Evolutionary conservation across 495 filamentous ascomycete genomes (phyloP).

Genomic region (Articulospora tetracladia): DNA sequence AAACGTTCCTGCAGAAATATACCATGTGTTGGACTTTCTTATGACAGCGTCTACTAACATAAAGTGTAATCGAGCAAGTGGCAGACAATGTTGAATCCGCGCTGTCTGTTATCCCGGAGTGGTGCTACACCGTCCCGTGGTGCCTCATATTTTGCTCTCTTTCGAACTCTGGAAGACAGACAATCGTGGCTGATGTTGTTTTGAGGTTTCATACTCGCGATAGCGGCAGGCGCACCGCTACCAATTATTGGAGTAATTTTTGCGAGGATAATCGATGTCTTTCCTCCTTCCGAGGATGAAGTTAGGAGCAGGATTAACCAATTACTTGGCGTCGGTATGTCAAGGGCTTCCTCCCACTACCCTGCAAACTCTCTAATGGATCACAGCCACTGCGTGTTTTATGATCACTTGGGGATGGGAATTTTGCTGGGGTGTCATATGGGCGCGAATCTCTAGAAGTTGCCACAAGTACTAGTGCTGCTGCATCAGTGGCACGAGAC

Average conservation of each 20-base stretch:
- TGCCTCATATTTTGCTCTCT: conserved; percentile 20
- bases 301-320: conserved; percentile 10
- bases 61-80: not conserved
- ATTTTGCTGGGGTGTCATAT: conserved; percentile 58
- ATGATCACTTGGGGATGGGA: conserved; percentile 54
- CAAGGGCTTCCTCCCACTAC: conserved; percentile 20
- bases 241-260: conserved; percentile 66
- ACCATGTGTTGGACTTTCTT: too few species aligned
- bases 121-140: not conserved
- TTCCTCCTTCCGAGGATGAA: conserved; percentile 49
- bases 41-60: too few species aligned
- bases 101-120: not conserved
- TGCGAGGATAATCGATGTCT: conserved; percentile 61
- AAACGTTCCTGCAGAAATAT: too few species aligned
- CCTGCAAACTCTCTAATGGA: not conserved
- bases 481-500: conserved; percentile 43
- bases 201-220: conserved; percentile 46
- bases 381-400: conserved; percentile 56
- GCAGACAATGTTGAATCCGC: conserved; percentile 1
- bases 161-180: conserved; percentile 15
- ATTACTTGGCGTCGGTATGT: conserved; percentile 22
- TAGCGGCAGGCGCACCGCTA: conserved; percentile 63
- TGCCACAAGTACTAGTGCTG: conserved; percentile 45
- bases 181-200: conserved; percentile 37
- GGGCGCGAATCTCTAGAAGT: conserved; percentile 54